A percentile compares a stretch with the other conserved stretches of the same genome.
These are phyloP conservation scores for Calocybe cyanea DNA, from an alignment of 768 basidiomycete genomes.

Conservation along the genomic window DNA sequence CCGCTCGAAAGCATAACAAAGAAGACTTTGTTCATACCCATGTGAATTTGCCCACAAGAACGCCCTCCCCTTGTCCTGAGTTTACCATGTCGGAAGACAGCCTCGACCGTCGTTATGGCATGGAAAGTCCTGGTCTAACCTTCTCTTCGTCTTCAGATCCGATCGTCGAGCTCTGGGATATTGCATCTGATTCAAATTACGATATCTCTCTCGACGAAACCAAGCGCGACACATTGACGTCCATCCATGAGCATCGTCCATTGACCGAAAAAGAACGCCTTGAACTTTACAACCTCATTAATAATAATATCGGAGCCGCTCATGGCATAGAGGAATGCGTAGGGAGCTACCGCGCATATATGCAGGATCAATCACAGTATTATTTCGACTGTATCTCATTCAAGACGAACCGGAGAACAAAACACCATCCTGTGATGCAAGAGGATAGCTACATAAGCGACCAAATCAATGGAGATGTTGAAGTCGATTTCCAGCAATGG, in stretches of 20 bases:
- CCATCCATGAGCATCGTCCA: slow-evolving; percentile 26
- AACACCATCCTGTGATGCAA: neutral
- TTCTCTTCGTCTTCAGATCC: slow-evolving; percentile 14
- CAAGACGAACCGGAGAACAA: slow-evolving; percentile 7
- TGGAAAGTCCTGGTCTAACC: too few relatives aligned
- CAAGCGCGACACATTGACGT: slow-evolving; percentile 15
- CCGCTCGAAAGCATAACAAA: neutral
- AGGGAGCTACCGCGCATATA: slow-evolving; percentile 49
- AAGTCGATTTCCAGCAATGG: slow-evolving; percentile 27
- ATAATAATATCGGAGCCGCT: slow-evolving; percentile 43
- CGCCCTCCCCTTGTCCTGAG: slow-evolving; percentile 20
- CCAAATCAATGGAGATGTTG: slow-evolving; percentile 14
- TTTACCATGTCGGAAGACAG: slow-evolving; percentile 22
- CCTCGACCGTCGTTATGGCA: slow-evolving; percentile 8
- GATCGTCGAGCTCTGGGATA: slow-evolving; percentile 11
- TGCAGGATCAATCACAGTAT: slow-evolving; percentile 42
- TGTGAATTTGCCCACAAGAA: slow-evolving; percentile 4
- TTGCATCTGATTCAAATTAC: slow-evolving; percentile 2
- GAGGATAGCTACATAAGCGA: neutral
- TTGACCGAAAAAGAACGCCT: slow-evolving; percentile 44
- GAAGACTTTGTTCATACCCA: neutral
- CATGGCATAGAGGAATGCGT: slow-evolving; percentile 45
- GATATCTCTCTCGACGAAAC: slow-evolving; percentile 5
- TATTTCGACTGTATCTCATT: slow-evolving; percentile 43
- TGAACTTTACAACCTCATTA: slow-evolving; percentile 48